Conservation (phyloP, 129 eudicot species). For the Pseudognaphalium luteoalbum region DNA sequence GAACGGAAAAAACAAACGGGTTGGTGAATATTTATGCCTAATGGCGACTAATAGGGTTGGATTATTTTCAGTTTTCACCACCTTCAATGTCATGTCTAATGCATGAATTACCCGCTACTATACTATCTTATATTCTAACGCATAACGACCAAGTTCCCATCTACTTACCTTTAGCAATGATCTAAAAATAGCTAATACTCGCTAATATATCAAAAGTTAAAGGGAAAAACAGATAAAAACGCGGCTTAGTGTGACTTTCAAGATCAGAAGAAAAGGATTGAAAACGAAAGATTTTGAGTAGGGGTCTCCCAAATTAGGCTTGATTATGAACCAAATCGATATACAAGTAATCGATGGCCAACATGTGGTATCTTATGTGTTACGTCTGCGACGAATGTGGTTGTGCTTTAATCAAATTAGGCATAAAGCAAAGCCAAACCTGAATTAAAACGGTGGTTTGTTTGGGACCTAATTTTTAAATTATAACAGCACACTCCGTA, state of each 20-base stretch:
- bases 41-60: neutral
- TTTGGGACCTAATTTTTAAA: neutral
- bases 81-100: too few species aligned
- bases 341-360: constrained; percentile 7
- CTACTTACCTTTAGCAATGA: neutral
- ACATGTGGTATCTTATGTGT: neutral
- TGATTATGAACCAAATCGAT: neutral
- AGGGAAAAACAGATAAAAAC: neutral
- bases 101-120: too few species aligned
- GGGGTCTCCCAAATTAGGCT: constrained; percentile 10
- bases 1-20: neutral
- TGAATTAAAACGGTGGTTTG: neutral
- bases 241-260: neutral
- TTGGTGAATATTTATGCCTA: neutral
- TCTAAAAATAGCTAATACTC: neutral
- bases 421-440: constrained; percentile 3
- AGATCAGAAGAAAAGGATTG: neutral
- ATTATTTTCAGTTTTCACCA: too few species aligned
- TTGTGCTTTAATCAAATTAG: constrained; percentile 14
- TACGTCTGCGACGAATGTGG: neutral
- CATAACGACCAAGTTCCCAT: neutral
- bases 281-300: neutral
- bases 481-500: neutral
- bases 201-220: neutral
- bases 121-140: neutral